Percentiles rank a stretch among this genome's conserved stretches.
Evolutionary conservation across 768 basidiomycete species (phyloP).

Genomic region (Pulveroboletus frians): DNA sequence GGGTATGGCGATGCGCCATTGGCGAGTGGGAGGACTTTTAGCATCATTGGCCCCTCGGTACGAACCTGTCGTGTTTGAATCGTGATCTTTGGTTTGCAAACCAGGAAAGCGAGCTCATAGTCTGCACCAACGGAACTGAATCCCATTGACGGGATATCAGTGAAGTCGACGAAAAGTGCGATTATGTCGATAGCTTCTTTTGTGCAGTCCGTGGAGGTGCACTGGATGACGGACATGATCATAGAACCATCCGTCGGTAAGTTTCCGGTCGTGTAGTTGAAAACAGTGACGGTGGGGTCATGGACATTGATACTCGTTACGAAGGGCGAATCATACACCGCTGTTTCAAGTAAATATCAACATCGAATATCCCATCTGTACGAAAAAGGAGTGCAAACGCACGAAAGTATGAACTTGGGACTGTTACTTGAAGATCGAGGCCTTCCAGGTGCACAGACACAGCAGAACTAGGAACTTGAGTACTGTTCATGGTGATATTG

Average conservation of each 20-base stretch:
- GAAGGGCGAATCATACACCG: conserved; percentile 2
- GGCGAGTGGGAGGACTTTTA: conserved; percentile 8
- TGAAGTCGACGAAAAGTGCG: conserved; percentile 10
- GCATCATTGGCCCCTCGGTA: conserved; percentile 9
- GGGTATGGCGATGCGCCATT: too few relatives aligned
- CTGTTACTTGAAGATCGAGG: conserved; percentile 8
- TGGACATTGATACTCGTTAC: conserved; percentile 14
- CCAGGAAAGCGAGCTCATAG: conserved; percentile 19
- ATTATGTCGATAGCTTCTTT: conserved; percentile 4
- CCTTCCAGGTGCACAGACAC: conserved; percentile 7
- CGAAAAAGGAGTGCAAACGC: not conserved
- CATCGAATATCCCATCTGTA: too few relatives aligned
- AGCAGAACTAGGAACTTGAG: not conserved
- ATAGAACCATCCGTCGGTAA: conserved; percentile 13
- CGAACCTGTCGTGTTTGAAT: conserved; percentile 21
- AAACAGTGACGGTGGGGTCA: conserved; percentile 9
- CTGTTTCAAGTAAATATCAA: conserved; percentile 1
- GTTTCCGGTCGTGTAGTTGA: conserved; percentile 14
- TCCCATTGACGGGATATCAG: conserved; percentile 7
- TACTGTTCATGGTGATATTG: conserved; percentile 16
- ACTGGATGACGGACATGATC: conserved; percentile 15
- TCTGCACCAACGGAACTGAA: conserved; percentile 11
- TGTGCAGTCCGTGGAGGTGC: conserved; percentile 9
- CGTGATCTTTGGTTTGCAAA: conserved; percentile 20
- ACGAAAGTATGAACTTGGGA: conserved; percentile 16